Conservation (phyloP, 108 stramenopile genomes). For the Skeletonema tropicum region DNA sequence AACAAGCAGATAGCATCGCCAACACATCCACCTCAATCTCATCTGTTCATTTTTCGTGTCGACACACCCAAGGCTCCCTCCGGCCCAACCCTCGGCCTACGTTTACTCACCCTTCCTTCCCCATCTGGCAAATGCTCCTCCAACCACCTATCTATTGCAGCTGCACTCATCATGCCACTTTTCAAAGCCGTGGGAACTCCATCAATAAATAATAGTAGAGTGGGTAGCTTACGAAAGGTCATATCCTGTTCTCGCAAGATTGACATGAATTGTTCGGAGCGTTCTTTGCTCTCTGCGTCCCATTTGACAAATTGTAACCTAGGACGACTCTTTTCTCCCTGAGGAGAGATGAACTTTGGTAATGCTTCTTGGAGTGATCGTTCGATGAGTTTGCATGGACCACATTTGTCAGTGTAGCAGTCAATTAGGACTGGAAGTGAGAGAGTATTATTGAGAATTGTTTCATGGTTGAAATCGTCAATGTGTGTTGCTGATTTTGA, state of each 20-base stretch:
- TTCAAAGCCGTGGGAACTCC: conserved; percentile 10
- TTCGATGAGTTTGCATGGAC: conserved; percentile 29
- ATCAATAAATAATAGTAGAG: conserved; percentile 12
- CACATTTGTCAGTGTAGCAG: conserved; percentile 15
- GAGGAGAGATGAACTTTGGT: neutral
- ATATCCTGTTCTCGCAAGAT: conserved; percentile 5
- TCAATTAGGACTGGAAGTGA: conserved; percentile 16
- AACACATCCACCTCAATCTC: neutral
- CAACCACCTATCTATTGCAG: conserved; percentile 11
- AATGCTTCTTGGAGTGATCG: conserved; percentile 1
- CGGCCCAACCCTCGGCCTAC: neutral
- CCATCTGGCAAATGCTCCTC: conserved; percentile 18
- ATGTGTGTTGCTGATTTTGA: conserved; percentile 3
- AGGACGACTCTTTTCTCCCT: neutral
- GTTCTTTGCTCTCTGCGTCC: conserved; percentile 1
- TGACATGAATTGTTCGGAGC: conserved; percentile 7
- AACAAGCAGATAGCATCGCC: too few relatives aligned
- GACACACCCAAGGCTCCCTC: neutral
- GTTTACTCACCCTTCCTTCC: neutral
- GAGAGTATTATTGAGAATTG: conserved; percentile 4
- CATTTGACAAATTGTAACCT: conserved; percentile 10
- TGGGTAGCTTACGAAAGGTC: conserved; percentile 31
- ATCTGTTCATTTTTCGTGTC: neutral
- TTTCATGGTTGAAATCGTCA: conserved; percentile 1
- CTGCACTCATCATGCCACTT: conserved; percentile 15